Percentiles rank a stretch among this genome's conserved stretches.
Evolutionary conservation across 352 stramenopile genomes (phyloP).

Genomic region (Phytophthora nicotianae): DNA sequence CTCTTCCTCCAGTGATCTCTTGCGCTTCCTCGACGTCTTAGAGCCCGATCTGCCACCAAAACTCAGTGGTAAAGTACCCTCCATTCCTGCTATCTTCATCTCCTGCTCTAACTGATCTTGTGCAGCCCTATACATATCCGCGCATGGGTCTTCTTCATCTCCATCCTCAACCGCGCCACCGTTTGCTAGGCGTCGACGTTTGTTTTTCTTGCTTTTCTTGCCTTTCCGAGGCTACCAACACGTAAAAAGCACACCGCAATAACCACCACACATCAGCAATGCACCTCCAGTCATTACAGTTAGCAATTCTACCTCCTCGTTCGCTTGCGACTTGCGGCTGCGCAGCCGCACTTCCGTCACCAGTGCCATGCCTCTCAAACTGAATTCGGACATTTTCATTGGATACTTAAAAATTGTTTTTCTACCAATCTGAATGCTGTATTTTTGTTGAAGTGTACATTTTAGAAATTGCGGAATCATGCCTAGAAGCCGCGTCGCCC

Average conservation of each 20-base stretch:
- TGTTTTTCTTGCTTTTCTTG: constrained; percentile 42
- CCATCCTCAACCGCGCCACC: neutral
- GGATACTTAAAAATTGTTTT: constrained; percentile 5
- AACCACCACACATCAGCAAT: neutral
- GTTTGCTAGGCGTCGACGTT: constrained; percentile 26
- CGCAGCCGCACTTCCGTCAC: constrained; percentile 32
- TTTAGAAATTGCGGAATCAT: constrained; percentile 13
- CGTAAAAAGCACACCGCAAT: constrained; percentile 3
- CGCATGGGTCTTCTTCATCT: constrained; percentile 20
- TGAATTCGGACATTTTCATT: constrained; percentile 1
- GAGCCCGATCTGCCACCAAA: constrained; percentile 41
- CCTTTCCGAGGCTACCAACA: constrained; percentile 10
- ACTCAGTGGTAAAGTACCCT: constrained; percentile 56
- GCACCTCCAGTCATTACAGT: neutral
- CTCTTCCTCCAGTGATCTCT: constrained; percentile 16
- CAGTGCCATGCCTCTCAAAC: constrained; percentile 30
- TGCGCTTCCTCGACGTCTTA: constrained; percentile 32
- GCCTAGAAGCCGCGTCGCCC: neutral
- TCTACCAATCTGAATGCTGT: constrained; percentile 24
- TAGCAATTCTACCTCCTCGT: constrained; percentile 20
- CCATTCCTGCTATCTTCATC: constrained; percentile 65
- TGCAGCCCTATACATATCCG: constrained; percentile 58
- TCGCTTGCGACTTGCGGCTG: constrained; percentile 17
- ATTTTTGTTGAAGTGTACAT: constrained; percentile 31
- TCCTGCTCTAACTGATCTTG: constrained; percentile 60